Evolutionary conservation across 805 yeast species (phyloP), one percentile per base, ranked within the genome.

Genomic region (Pichia eremophila): DNA sequence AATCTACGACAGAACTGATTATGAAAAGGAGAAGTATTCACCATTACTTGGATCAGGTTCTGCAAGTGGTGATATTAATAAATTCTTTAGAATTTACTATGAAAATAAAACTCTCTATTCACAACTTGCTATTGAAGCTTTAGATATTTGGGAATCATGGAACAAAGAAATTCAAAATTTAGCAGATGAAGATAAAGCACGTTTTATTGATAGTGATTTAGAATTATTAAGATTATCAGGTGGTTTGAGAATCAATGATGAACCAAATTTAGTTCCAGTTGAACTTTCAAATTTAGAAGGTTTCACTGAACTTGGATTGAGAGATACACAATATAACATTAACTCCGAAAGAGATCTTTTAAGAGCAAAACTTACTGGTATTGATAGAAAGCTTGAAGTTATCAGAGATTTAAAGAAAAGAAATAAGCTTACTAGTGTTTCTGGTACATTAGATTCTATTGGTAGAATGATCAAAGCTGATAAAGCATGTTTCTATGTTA

Each of bases 11-110:
- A 41, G 55, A n/a, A 44, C 36, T 4, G 46, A 55, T 18, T 53
- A 54, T 43, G 46, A 46, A 18, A 28, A 43, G 9, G 42, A 45
- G 18, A 49, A 47, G 42, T 55, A 54, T 28, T 22, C 38, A 36
- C 58, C 55, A 12, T 43, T 52, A 17, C 32, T 39, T 12, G 54
- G 52, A 5, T 47, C 55, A 4, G 58, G 54, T 44, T 39, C 53
- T 17, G 56, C 62, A 1, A 47, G 54, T 36, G 54, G 52, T 32
- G 60, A 56, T 47, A 46, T 55, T 15, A 58, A 57, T 42, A 53
- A 57, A 28, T 48, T 54, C 27, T 50, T 51, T 37, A 41, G 59
- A 28, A 51, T 49, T 34, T 52, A 48, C 22, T 55, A 57, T 45
- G 58, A 47, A 22, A 45, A 49, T 12, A 51, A 45, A 31, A 47